Base-by-base conservation (phyloP, 441 rosid genomes). In the Populus hybrid region DNA sequence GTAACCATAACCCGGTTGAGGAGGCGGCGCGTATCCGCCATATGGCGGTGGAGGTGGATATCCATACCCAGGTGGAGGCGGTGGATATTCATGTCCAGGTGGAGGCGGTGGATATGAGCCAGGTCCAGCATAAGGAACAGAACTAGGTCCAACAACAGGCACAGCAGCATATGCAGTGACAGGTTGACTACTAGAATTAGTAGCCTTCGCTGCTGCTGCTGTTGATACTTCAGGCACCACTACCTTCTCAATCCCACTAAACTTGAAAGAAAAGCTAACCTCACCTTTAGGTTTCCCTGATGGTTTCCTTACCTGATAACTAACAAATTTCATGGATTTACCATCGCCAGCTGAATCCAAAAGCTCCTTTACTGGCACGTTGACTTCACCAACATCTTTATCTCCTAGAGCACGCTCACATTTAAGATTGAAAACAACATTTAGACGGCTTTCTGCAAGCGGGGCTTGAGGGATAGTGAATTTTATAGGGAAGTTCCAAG, bases 371-470 rank as follows among this genome's bases (percentile, higher is more conserved):
- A 94, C 74, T 6, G 94, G 94, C 4, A 94, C 86, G 81, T 75
- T 76, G 63, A 94, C 93, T 23, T 79, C 85, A 11, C 94, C 97
- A 26, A 94, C 74, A 19, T 88, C 91, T 63, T 82, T 87, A 67
- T 92, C 95, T 2, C 98, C 94, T 1, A 91, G 76, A 53, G 84
- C 85, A 6, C 92, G 84, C 21, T 89, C 90, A 84, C 92, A 86
- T 32, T 88, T 88, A 75, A 92, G 71, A 81, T 88, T 85, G 78
- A 92, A 80, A 10, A 80, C 81, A 38, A 94, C 80, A 9, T 72
- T 83, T 42, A 92, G 79, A 35, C 85, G 85, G 72, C 86, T 89
- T 80, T 85, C 87, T 66, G 81, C 85, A 7, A 84, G 90, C 42
- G 83, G 67, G 5, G 84, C 18, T 30, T 88, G 90, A 9, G 83